Evolutionary conservation across 2,329 filamentous ascomycete species (phyloP).

Genomic region (Epichloe gansuensis): DNA sequence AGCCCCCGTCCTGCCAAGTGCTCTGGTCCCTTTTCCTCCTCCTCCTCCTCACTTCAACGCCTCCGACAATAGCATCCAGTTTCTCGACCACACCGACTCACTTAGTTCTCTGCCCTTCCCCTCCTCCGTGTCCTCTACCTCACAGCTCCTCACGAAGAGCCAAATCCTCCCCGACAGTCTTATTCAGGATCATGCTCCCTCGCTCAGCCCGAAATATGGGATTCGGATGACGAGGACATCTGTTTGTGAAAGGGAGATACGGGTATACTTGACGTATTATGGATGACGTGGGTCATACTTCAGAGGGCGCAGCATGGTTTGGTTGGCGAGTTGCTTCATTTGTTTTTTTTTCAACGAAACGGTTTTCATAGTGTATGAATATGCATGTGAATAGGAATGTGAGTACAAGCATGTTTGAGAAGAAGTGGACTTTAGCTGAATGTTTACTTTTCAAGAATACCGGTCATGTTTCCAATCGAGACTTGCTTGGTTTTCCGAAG

Average conservation of each 20-base stretch:
- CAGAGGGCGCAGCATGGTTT: background rate
- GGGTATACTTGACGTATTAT: too few species aligned
- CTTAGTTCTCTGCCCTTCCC: conserved; percentile 7
- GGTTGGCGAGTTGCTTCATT: background rate
- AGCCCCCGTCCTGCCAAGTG: background rate
- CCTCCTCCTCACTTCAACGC: conserved; percentile 9
- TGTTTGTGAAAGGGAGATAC: conserved; percentile 6
- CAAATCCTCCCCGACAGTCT: conserved; percentile 41
- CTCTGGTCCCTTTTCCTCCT: background rate
- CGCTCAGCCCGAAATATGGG: conserved; percentile 23
- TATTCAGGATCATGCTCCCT: conserved; percentile 22
- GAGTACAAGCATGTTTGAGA: too few species aligned
- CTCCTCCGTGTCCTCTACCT: conserved; percentile 16
- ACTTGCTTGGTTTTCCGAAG: too few species aligned
- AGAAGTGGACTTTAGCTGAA: too few species aligned
- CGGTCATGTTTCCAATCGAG: too few species aligned
- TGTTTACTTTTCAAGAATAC: too few species aligned
- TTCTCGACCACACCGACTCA: conserved; percentile 15
- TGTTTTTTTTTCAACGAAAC: too few species aligned
- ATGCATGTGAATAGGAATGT: too few species aligned
- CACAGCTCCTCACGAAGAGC: conserved; percentile 38
- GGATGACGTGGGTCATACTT: too few species aligned
- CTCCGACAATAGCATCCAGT: conserved; percentile 15
- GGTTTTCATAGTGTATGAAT: too few species aligned
- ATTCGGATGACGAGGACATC: conserved; percentile 22